Evolutionary conservation across 805 yeast species (phyloP).

Genomic region (Metschnikowia reukaufii): DNA sequence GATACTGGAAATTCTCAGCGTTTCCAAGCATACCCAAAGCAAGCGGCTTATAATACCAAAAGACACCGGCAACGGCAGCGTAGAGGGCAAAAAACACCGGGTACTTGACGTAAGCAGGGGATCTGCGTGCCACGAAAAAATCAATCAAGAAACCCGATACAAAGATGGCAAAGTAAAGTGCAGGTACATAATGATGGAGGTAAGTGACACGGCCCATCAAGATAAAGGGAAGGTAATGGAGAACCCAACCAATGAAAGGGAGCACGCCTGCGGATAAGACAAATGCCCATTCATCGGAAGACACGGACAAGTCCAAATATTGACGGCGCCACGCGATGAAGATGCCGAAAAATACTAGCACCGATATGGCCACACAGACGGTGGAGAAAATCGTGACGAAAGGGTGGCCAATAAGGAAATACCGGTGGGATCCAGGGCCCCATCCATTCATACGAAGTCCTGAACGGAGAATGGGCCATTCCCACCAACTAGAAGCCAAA

Average conservation of each 20-base stretch:
- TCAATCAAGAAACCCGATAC: slow-evolving; percentile 25
- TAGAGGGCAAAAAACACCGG: slow-evolving; percentile 9
- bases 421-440: slow-evolving; percentile 58
- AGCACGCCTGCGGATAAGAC: slow-evolving; percentile 32
- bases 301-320: slow-evolving; percentile 19
- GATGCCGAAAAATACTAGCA: slow-evolving; percentile 21
- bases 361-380: slow-evolving; percentile 23
- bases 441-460: slow-evolving; percentile 80
- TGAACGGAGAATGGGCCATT: slow-evolving; percentile 79
- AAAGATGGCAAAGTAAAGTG: slow-evolving; percentile 36
- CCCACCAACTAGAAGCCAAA: slow-evolving; percentile 76
- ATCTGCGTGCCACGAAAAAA: slow-evolving; percentile 20
- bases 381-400: slow-evolving; percentile 65
- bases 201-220: slow-evolving; percentile 46
- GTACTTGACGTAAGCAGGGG: slow-evolving; percentile 16
- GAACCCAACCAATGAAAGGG: slow-evolving; percentile 41
- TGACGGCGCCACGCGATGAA: slow-evolving; percentile 37
- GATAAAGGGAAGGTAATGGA: slow-evolving; percentile 43
- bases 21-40: slow-evolving; percentile 20
- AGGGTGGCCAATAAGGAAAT: slow-evolving; percentile 65
- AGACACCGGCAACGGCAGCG: slow-evolving; percentile 15
- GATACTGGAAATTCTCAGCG: slow-evolving; percentile 6
- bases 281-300: slow-evolving; percentile 29
- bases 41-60: slow-evolving; percentile 17
- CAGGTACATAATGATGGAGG: slow-evolving; percentile 47